Conservation (phyloP, 148 eudicot species). For the Camellia sinensis region DNA sequence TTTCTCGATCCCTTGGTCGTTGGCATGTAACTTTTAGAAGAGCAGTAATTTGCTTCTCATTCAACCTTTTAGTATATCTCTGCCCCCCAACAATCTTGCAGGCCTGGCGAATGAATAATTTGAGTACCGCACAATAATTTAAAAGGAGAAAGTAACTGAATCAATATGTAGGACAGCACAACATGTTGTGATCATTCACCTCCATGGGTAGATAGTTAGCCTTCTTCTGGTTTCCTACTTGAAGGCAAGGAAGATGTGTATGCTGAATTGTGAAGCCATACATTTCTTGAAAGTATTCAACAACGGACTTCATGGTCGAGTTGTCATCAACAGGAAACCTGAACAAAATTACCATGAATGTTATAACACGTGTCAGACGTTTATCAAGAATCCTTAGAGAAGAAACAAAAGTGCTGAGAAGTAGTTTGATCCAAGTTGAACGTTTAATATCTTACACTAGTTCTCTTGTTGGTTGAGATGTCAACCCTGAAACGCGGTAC, state of each 20-base stretch:
- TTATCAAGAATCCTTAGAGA: not conserved
- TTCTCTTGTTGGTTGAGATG: conserved; percentile 75
- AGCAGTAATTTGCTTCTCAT: conserved; percentile 74
- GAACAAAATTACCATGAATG: conserved; percentile 10
- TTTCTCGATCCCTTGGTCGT: conserved; percentile 67
- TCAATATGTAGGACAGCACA: not conserved
- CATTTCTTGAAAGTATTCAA: conserved; percentile 74
- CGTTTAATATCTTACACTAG: conserved; percentile 43
- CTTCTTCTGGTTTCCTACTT: conserved; percentile 80
- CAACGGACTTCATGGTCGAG: conserved; percentile 63
- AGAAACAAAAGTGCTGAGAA: not conserved
- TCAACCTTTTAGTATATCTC: conserved; percentile 63
- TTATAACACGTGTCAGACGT: not conserved
- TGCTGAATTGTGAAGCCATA: conserved; percentile 69
- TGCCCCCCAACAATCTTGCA: conserved; percentile 85
- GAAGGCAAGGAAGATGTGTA: conserved; percentile 71
- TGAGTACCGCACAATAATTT: conserved; percentile 10
- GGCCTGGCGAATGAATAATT: conserved; percentile 39
- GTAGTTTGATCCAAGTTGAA: conserved; percentile 1
- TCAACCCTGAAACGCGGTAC: conserved; percentile 67
- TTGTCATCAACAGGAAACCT: conserved; percentile 78
- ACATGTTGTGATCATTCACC: conserved; percentile 26
- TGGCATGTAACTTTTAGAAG: conserved; percentile 68
- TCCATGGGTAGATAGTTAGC: conserved; percentile 81
- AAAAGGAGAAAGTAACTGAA: conserved; percentile 3